These are phyloP conservation scores for Globisporangium recalcitrans DNA, from an alignment of 352 stramenopile species.

Conservation along the genomic window DNA sequence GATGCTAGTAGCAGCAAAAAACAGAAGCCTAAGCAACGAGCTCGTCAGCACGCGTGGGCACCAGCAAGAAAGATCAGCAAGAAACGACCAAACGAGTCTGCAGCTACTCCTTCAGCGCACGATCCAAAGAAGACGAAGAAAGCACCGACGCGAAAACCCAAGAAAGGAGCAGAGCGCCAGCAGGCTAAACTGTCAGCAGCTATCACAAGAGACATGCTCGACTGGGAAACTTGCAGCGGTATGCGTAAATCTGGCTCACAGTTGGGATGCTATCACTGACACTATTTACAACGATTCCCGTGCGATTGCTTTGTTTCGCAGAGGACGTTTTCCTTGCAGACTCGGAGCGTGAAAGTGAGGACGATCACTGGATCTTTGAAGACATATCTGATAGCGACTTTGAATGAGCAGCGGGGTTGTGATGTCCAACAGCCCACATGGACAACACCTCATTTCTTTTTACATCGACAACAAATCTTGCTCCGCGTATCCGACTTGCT, in stretches of 20 bases:
- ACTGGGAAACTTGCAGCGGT: slow-evolving; percentile 72
- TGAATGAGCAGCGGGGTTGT: slow-evolving; percentile 17
- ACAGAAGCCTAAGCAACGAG: not conserved
- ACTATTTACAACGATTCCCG: not conserved
- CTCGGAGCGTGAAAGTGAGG: slow-evolving; percentile 4
- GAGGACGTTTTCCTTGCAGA: slow-evolving; percentile 30
- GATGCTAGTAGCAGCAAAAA: not conserved
- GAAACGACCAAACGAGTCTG: slow-evolving; percentile 4
- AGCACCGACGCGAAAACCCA: not conserved
- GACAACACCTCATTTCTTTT: slow-evolving; percentile 2
- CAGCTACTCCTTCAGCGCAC: not conserved
- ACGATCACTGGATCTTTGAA: slow-evolving; percentile 41
- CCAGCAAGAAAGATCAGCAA: not conserved
- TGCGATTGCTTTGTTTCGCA: slow-evolving; percentile 7
- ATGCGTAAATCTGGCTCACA: not conserved
- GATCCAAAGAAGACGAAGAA: slow-evolving; percentile 5
- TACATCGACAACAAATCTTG: slow-evolving; percentile 18
- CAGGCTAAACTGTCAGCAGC: not conserved
- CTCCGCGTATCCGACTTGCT: slow-evolving; percentile 31
- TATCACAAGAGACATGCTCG: slow-evolving; percentile 35
- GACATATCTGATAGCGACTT: slow-evolving; percentile 72
- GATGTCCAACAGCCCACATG: not conserved
- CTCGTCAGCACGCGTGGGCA: slow-evolving; percentile 23
- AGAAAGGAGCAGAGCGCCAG: not conserved
- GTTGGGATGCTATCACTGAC: not conserved